Evolutionary conservation across 768 basidiomycete genomes (phyloP).

Genomic region (Leucocoprinus sp.): DNA sequence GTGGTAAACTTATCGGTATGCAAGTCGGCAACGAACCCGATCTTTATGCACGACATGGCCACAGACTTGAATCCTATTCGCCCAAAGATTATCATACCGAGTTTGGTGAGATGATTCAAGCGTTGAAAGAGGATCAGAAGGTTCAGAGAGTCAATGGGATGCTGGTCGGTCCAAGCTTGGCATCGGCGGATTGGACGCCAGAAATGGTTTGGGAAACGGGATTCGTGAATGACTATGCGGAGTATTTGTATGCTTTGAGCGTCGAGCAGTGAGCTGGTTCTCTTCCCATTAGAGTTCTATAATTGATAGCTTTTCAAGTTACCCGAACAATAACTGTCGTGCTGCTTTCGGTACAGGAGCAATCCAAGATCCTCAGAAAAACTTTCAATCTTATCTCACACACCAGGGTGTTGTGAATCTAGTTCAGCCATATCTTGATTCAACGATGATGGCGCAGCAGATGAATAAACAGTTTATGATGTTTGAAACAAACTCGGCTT

Average conservation of each 20-base stretch:
- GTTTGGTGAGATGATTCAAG: conserved; percentile 33
- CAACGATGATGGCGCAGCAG: conserved; percentile 35
- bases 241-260: conserved; percentile 34
- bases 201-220: conserved; percentile 41
- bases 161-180: conserved; percentile 62
- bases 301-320: conserved; percentile 16
- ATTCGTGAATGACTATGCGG: conserved; percentile 35
- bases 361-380: conserved; percentile 31
- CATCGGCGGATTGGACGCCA: conserved; percentile 43
- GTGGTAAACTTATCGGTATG: conserved; percentile 55
- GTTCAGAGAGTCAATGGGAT: conserved; percentile 23
- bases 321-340: conserved; percentile 51
- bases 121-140: conserved; percentile 26
- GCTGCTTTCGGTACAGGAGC: conserved; percentile 37
- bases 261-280: conserved; percentile 44
- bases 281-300: background rate
- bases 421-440: conserved; percentile 43
- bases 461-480: conserved; percentile 46
- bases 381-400: conserved; percentile 48
- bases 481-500: conserved; percentile 66
- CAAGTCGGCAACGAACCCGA: conserved; percentile 79
- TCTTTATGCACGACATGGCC: conserved; percentile 39
- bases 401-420: conserved; percentile 47
- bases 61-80: conserved; percentile 19
- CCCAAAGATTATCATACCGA: conserved; percentile 39